Conservation (phyloP, 208 protist species). For the Wallacemonas rigidus region DNA sequence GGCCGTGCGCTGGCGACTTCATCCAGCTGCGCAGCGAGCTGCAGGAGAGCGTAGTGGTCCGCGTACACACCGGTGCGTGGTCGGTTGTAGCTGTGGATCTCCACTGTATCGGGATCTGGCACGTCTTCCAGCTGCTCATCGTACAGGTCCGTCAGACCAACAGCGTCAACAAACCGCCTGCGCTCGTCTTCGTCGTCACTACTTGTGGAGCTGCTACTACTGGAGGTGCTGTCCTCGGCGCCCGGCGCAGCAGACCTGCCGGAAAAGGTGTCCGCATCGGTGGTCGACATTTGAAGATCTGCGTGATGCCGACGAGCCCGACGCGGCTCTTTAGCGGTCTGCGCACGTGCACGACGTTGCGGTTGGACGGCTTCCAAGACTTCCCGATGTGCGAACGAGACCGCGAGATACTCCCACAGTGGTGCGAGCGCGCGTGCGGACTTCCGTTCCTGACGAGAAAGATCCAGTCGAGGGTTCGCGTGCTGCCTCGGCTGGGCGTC, state of each 20-base stretch:
- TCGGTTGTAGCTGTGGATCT: neutral
- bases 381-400: conserved; percentile 1
- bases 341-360: conserved; percentile 10
- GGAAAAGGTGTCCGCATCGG: conserved; percentile 3
- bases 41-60: conserved; percentile 24
- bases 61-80: neutral
- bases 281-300: neutral
- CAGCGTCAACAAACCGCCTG: neutral
- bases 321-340: neutral
- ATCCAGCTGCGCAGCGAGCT: conserved; percentile 25
- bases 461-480: no score
- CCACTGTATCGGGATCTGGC: conserved; percentile 5
- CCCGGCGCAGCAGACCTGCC: neutral
- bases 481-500: no score
- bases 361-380: conserved; percentile 1
- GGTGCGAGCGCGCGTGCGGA: neutral
- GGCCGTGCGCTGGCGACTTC: neutral
- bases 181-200: neutral
- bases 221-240: neutral
- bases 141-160: conserved; percentile 25
- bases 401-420: conserved; percentile 18
- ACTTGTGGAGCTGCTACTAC: conserved; percentile 2
- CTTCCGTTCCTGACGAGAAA: no score
- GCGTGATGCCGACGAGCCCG: neutral
- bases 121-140: conserved; percentile 27